phyloP scores from a whole-genome alignment of 1,284 basidiomycete genomes.

The Cutaneotrichosporon curvatum region DNA sequence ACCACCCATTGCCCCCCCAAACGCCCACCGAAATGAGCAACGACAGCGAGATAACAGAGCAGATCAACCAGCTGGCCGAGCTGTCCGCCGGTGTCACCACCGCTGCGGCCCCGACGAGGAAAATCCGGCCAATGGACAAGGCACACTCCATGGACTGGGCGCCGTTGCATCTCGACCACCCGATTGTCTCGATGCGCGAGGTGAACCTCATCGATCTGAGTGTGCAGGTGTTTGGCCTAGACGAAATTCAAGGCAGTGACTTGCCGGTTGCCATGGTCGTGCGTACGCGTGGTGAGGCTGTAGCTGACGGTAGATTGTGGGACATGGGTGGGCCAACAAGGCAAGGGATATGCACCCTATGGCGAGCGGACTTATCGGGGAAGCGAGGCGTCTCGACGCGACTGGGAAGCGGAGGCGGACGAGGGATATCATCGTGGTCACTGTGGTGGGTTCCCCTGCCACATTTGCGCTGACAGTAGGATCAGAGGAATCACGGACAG shows the following conservation, averaged over 20 bases:
- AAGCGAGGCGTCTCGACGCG: conserved; percentile 9
- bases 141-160: conserved; percentile 14
- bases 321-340: conserved; percentile 34
- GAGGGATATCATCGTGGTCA: conserved; percentile 39
- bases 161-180: conserved; percentile 21
- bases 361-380: conserved; percentile 32
- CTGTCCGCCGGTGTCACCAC: not conserved
- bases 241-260: conserved; percentile 30
- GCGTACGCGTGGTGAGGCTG: conserved; percentile 9
- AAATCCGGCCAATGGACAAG: conserved; percentile 7
- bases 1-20: no score
- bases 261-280: conserved; percentile 30
- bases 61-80: not conserved
- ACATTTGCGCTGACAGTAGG: conserved; percentile 47
- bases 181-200: conserved; percentile 5
- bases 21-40: no score
- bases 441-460: conserved; percentile 26
- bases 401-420: conserved; percentile 10
- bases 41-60: no score
- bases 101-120: not conserved
- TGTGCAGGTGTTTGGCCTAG: conserved; percentile 33
- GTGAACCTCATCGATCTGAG: conserved; percentile 29
- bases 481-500: conserved; percentile 68
- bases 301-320: conserved; percentile 2
- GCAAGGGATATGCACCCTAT: conserved; percentile 29